These are phyloP conservation scores for Calonectria pseudoturangicola DNA, from an alignment of 2,329 filamentous ascomycete genomes.

Conservation along the genomic window DNA sequence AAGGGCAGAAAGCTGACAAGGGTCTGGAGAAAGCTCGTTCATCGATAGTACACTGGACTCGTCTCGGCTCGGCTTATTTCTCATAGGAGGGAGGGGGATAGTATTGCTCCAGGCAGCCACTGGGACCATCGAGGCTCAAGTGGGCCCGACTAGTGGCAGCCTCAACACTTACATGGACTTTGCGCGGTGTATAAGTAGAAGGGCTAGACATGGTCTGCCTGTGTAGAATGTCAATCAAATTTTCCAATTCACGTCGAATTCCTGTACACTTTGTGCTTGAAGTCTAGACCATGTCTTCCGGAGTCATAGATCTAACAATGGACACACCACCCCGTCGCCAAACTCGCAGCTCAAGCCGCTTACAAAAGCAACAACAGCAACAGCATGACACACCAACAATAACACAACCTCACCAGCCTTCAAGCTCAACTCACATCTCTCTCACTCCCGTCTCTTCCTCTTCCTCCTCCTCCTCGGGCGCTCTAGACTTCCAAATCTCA, in stretches of 20 bases:
- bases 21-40: neutral
- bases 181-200: slow-evolving; percentile 2
- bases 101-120: slow-evolving; percentile 31
- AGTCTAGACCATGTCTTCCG: slow-evolving; percentile 6
- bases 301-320: slow-evolving; percentile 36
- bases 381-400: neutral
- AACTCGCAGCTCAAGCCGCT: slow-evolving; percentile 31
- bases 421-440: neutral
- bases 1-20: no score
- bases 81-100: no score
- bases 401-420: neutral
- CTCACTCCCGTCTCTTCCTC: neutral
- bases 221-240: no score
- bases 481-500: slow-evolving; percentile 9
- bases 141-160: neutral
- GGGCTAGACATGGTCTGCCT: neutral
- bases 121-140: slow-evolving; percentile 27
- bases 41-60: neutral
- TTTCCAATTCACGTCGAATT: neutral
- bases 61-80: neutral
- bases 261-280: no score
- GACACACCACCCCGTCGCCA: slow-evolving; percentile 33
- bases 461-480: neutral
- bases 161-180: slow-evolving; percentile 18
- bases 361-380: neutral